These are phyloP conservation scores for Penicillium riverlandense DNA, from an alignment of 495 filamentous ascomycete species.

Conservation along the genomic window DNA sequence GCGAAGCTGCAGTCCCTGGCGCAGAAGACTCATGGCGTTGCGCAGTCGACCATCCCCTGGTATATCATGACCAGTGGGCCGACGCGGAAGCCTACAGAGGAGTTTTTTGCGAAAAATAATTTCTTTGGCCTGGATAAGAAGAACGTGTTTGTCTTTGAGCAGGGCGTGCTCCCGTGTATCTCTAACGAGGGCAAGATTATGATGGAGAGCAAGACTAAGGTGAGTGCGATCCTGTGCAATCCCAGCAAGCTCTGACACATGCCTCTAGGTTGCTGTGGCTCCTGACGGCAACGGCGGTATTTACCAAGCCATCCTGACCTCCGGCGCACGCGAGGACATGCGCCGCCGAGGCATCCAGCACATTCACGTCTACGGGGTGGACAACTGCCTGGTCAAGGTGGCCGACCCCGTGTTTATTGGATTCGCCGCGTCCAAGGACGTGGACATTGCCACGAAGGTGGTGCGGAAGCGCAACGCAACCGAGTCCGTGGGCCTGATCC, in stretches of 20 bases:
- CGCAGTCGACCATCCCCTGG: constrained; percentile 78
- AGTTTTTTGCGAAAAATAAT: constrained; percentile 81
- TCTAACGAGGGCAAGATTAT: constrained; percentile 97
- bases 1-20: constrained; percentile 77
- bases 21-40: constrained; percentile 57
- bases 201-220: constrained; percentile 82
- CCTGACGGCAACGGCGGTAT: constrained; percentile 98
- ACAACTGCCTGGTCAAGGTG: constrained; percentile 98
- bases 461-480: constrained; percentile 96
- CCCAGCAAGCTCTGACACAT: not conserved
- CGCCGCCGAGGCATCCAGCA: constrained; percentile 82
- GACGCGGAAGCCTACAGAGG: constrained; percentile 84
- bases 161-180: constrained; percentile 93
- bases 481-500: constrained; percentile 91
- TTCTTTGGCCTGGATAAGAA: constrained; percentile 84
- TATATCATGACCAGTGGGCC: constrained; percentile 99
- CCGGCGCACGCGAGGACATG: constrained; percentile 84
- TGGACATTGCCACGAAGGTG: constrained; percentile 97
- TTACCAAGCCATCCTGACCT: constrained; percentile 82
- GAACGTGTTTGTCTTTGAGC: constrained; percentile 92
- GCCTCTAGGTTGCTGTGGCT: constrained; percentile 70
- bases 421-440: constrained; percentile 79
- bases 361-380: constrained; percentile 95
- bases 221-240: constrained; percentile 17
- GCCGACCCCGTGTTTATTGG: constrained; percentile 95